phyloP scores from a whole-genome alignment of 345 rosid species.

The Euphorbia tirucalli region DNA sequence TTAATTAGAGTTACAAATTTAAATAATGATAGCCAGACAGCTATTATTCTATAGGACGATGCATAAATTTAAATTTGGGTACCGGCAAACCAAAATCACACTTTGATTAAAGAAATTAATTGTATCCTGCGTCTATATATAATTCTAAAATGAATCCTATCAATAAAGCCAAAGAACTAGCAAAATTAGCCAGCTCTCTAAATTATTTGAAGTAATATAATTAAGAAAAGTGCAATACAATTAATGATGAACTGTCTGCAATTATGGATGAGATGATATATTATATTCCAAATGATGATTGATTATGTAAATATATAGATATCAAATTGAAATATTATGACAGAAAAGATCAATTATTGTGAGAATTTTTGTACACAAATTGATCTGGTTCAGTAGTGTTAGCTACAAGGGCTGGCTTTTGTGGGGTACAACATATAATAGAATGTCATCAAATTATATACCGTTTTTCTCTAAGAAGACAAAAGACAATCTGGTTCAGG shows the following conservation, averaged over 20 bases:
- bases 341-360: constrained; percentile 15
- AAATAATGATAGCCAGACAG: not conserved
- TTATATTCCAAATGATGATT: not conserved
- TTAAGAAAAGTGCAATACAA: constrained; percentile 4
- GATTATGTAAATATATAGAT: not conserved
- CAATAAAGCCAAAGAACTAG: not conserved
- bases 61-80: constrained; percentile 5
- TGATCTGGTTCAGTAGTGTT: not conserved
- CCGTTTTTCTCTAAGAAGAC: constrained; percentile 27
- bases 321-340: not conserved
- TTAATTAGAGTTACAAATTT: too few relatives aligned
- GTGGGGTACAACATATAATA: constrained; percentile 20
- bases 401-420: constrained; percentile 25
- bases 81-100: constrained; percentile 7
- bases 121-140: not conserved
- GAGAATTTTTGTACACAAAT: constrained; percentile 3
- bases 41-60: not conserved
- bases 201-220: not conserved
- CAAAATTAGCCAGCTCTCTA: not conserved
- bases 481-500: constrained; percentile 34
- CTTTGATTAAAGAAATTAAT: constrained; percentile 18
- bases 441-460: constrained; percentile 17
- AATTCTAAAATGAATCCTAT: not conserved
- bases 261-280: not conserved
- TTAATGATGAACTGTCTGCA: not conserved